A percentile compares a stretch with the other conserved stretches of the same genome.
Conservation (phyloP, 208 protist species). For the Trypanosomatidae sp. region DNA sequence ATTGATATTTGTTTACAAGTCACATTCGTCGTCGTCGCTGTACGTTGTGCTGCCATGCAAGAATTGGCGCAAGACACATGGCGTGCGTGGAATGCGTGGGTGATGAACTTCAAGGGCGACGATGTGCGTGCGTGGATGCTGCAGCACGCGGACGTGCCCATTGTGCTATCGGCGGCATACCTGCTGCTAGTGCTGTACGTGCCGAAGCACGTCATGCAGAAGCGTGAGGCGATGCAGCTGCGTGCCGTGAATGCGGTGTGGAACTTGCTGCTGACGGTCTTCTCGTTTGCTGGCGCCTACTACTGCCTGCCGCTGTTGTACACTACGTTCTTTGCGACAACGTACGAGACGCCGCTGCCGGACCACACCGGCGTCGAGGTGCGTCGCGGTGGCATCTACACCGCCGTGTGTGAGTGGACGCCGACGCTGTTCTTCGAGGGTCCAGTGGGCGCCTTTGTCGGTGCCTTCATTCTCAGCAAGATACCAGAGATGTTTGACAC, state of each 20-base stretch:
- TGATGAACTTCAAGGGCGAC: constrained; percentile 23
- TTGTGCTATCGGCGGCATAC: constrained; percentile 30
- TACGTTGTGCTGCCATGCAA: not conserved
- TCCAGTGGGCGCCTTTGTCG: constrained; percentile 42
- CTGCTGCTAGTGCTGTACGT: constrained; percentile 53
- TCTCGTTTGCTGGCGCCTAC: constrained; percentile 49
- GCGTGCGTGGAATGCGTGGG: constrained; percentile 5
- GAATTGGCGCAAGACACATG: not conserved
- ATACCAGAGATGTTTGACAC: constrained; percentile 84
- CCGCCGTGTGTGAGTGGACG: constrained; percentile 36
- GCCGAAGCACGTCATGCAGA: constrained; percentile 45
- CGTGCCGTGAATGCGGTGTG: constrained; percentile 31
- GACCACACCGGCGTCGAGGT: not conserved
- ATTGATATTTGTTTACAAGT: too few species aligned
- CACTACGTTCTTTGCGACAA: constrained; percentile 5
- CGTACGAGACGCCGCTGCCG: not conserved
- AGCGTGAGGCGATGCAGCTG: constrained; percentile 38
- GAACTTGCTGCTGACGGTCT: constrained; percentile 71
- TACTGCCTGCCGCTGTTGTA: constrained; percentile 31
- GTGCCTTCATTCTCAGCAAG: constrained; percentile 70
- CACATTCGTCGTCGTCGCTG: not conserved
- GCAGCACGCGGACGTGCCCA: constrained; percentile 32
- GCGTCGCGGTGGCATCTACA: constrained; percentile 26
- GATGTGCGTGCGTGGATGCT: constrained; percentile 25
- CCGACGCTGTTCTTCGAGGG: constrained; percentile 32